Conservation (phyloP, 1,284 basidiomycete species). For the Fistulinella cinereoalba region DNA sequence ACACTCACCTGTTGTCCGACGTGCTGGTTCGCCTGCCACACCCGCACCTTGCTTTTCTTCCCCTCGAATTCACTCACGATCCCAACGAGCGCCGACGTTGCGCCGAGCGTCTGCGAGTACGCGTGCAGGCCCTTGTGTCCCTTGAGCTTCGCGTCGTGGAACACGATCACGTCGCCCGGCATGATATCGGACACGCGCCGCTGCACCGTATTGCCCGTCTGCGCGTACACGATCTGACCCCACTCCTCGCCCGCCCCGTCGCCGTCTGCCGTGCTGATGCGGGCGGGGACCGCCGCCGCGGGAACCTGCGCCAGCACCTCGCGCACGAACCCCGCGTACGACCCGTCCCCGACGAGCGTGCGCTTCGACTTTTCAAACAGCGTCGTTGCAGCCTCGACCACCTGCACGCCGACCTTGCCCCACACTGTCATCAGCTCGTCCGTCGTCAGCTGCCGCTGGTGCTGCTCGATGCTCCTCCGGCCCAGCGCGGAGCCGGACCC, state of each 20-base stretch:
- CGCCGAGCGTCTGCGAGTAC: slow-evolving; percentile 58
- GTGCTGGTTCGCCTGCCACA: slow-evolving; percentile 79
- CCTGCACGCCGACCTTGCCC: slow-evolving; percentile 69
- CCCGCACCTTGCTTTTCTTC: slow-evolving; percentile 82
- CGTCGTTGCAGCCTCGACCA: slow-evolving; percentile 66
- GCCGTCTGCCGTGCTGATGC: too few relatives aligned
- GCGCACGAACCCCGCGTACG: slow-evolving; percentile 73
- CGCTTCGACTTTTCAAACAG: slow-evolving; percentile 75
- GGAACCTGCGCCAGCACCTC: slow-evolving; percentile 62
- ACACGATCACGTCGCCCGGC: slow-evolving; percentile 79
- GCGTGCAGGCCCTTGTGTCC: slow-evolving; percentile 81
- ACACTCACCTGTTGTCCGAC: slow-evolving; percentile 67
- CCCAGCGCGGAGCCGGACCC: slow-evolving; percentile 5
- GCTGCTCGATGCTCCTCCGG: slow-evolving; percentile 21
- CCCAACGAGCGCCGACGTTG: slow-evolving; percentile 60
- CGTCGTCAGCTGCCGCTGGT: slow-evolving; percentile 39
- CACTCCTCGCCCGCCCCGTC: slow-evolving; percentile 42
- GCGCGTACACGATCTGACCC: slow-evolving; percentile 75
- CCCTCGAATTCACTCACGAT: slow-evolving; percentile 79
- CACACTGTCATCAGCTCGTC: slow-evolving; percentile 72
- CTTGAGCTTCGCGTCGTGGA: slow-evolving; percentile 80
- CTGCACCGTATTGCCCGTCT: slow-evolving; percentile 65
- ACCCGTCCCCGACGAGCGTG: slow-evolving; percentile 77
- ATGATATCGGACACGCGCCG: slow-evolving; percentile 76
- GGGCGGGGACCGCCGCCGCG: slow-evolving; percentile 45